Evolutionary conservation across 192 early-diverging fungal species (phyloP), one percentile per base, ranked within the genome.

Genomic region (Podila horticola): DNA sequence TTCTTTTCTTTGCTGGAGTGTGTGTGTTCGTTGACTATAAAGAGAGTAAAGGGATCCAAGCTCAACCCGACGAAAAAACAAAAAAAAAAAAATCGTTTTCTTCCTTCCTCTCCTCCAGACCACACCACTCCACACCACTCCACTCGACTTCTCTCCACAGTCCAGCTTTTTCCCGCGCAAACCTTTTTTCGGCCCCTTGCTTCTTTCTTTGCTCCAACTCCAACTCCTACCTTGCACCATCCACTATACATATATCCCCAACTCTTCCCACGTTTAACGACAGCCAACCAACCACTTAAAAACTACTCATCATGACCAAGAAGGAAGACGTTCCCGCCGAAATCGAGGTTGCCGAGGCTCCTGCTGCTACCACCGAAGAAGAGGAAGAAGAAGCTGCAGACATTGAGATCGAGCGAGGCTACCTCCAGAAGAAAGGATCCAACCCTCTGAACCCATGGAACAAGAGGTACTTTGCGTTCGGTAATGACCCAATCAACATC

Each of bases 401-500:
- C 19, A 70, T 75, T 45, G 75, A 77, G 12, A 72, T 74, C 30
- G 83, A 84, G 15, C 51, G 41, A 28, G 82, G 83, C 15, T 72
- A 74, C 38, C 74, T 84, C 38, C 68, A 84, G 31, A 84, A 84
- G 71, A 67, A 67, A 60, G 65, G 83, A 34, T 59, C 71, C 61
- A 75, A 75, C 58, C 71, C 75, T 1, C 7, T 77, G 20, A 71
- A 73, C 59, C 73, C 71, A 20, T 84, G 83, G 83, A 84, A 84
- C 65, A 74, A 84, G 52, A 71, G 74, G 29, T 84, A 71, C 61
- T 84, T 84, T 70, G 59, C 75, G 24, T 84, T 84, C 70, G 71
- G 83, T 52, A 69, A 58, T 24, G 74, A 84, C 58, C 74, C 74
- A 26, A 58, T 84, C 34, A 64, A 57, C 29, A 51, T 74, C 15